Percentiles rank a stretch among this genome's conserved stretches.
These are phyloP conservation scores for Aeminium ludgeri DNA, from an alignment of 495 filamentous ascomycete species.

Conservation along the genomic window DNA sequence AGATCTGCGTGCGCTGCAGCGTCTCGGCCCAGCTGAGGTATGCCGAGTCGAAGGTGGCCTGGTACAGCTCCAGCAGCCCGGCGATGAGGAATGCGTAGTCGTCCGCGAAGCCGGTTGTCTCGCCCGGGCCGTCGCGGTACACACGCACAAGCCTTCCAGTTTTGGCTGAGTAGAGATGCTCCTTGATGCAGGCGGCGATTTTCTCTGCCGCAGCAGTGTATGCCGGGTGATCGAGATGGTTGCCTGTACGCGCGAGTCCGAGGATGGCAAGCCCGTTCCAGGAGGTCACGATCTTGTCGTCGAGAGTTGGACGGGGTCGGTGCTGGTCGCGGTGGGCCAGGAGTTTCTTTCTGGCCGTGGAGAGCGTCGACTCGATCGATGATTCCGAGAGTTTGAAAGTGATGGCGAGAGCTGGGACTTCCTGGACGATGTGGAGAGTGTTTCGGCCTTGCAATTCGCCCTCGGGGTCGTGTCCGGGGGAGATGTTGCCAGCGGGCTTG, in stretches of 20 bases:
- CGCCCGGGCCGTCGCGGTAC: slow-evolving; percentile 55
- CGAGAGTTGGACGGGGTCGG: slow-evolving; percentile 62
- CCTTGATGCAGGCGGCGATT: slow-evolving; percentile 59
- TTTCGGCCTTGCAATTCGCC: slow-evolving; percentile 88
- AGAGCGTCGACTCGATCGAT: slow-evolving; percentile 57
- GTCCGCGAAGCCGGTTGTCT: slow-evolving; percentile 70
- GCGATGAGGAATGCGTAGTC: slow-evolving; percentile 86
- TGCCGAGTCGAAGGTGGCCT: slow-evolving; percentile 64
- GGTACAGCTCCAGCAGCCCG: slow-evolving; percentile 74
- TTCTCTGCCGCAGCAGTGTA: slow-evolving; percentile 50
- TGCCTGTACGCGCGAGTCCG: slow-evolving; percentile 55
- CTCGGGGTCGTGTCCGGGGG: slow-evolving; percentile 66
- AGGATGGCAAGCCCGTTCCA: slow-evolving; percentile 89
- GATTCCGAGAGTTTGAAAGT: slow-evolving; percentile 61
- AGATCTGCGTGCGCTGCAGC: slow-evolving; percentile 44
- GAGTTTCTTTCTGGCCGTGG: slow-evolving; percentile 49
- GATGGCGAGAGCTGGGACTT: slow-evolving; percentile 49
- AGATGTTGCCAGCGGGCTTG: slow-evolving; percentile 72
- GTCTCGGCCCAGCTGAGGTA: slow-evolving; percentile 73
- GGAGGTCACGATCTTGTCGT: slow-evolving; percentile 76
- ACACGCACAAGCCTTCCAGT: slow-evolving; percentile 54
- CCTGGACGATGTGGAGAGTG: slow-evolving; percentile 42
- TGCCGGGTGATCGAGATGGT: slow-evolving; percentile 43
- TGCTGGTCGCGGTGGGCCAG: slow-evolving; percentile 55
- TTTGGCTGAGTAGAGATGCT: slow-evolving; percentile 53